Percentiles rank a stretch among this genome's conserved stretches.
These are phyloP conservation scores for Phoma sp. DNA, from an alignment of 2,329 filamentous ascomycete species.

Conservation along the genomic window DNA sequence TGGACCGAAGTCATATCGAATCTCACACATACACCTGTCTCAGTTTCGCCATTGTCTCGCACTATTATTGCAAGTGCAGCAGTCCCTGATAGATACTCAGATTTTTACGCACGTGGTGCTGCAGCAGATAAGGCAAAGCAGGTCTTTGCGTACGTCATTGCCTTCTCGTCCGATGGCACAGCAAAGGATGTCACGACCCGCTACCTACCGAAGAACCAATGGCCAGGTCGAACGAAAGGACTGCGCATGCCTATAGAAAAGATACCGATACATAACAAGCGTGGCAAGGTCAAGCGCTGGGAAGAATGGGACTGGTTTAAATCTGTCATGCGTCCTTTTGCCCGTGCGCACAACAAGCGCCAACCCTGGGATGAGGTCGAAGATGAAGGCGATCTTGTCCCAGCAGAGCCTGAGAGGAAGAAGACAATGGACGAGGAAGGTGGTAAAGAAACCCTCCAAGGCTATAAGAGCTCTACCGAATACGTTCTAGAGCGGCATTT, in stretches of 20 bases:
- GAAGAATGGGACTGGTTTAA: constrained; percentile 90
- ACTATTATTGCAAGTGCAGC: constrained; percentile 61
- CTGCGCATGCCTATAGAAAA: constrained; percentile 79
- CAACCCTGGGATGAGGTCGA: constrained; percentile 81
- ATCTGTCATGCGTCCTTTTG: constrained; percentile 76
- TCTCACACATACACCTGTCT: constrained; percentile 76
- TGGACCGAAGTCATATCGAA: constrained; percentile 92
- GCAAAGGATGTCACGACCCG: constrained; percentile 94
- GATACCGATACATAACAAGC: constrained; percentile 75
- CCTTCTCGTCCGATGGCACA: constrained; percentile 80
- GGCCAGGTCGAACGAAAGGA: constrained; percentile 90
- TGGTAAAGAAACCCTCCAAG: constrained; percentile 78
- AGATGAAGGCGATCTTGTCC: constrained; percentile 76
- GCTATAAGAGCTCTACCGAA: constrained; percentile 84
- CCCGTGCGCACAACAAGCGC: constrained; percentile 56
- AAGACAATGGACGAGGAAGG: constrained; percentile 75
- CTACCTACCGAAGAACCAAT: constrained; percentile 80
- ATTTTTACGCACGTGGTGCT: constrained; percentile 80
- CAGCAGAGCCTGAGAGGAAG: constrained; percentile 65
- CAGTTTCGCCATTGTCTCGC: constrained; percentile 73
- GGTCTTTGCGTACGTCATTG: constrained; percentile 87
- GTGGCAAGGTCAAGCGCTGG: constrained; percentile 77
- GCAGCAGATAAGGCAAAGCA: constrained; percentile 88
- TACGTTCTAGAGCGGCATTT: constrained; percentile 86
- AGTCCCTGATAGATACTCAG: constrained; percentile 72